Percentiles rank a stretch among this genome's conserved stretches.
phyloP scores from a whole-genome alignment of 805 yeast species.

The Metschnikowia amazonensis region DNA sequence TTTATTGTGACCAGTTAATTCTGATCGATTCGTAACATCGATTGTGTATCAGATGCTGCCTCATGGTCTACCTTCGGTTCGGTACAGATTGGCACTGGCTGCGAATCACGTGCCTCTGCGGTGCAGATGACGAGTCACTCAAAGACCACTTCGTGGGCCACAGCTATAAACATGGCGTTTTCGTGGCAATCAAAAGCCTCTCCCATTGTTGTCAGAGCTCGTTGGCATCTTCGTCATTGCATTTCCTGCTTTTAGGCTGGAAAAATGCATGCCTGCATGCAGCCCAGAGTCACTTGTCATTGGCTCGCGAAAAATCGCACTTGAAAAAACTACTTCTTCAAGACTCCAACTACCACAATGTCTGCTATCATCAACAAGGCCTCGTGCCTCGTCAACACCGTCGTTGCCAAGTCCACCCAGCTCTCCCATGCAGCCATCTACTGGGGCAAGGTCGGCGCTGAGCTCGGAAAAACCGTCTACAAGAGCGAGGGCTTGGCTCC shows the following conservation, averaged over 20 bases:
- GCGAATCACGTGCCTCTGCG: background rate
- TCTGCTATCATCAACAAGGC: conserved; percentile 43
- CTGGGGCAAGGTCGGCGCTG: conserved; percentile 72
- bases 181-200: background rate
- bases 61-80: no score
- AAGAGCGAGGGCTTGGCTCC: conserved; percentile 91
- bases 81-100: background rate
- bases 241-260: no score
- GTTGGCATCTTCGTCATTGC: no score
- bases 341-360: conserved; percentile 21
- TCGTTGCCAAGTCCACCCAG: conserved; percentile 36
- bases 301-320: conserved; percentile 9
- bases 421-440: conserved; percentile 58
- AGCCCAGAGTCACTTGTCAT: conserved; percentile 4
- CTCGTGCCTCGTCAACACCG: conserved; percentile 33
- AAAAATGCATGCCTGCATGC: conserved; percentile 1
- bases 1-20: no score
- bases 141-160: background rate
- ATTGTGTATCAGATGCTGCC: no score
- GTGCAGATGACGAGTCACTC: background rate
- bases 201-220: no score
- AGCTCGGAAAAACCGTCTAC: conserved; percentile 74
- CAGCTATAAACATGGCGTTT: background rate
- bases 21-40: no score
- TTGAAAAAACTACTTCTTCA: conserved; percentile 1